phyloP scores from a whole-genome alignment of 2,329 filamentous ascomycete genomes.

The Botrytis hyacinthi region DNA sequence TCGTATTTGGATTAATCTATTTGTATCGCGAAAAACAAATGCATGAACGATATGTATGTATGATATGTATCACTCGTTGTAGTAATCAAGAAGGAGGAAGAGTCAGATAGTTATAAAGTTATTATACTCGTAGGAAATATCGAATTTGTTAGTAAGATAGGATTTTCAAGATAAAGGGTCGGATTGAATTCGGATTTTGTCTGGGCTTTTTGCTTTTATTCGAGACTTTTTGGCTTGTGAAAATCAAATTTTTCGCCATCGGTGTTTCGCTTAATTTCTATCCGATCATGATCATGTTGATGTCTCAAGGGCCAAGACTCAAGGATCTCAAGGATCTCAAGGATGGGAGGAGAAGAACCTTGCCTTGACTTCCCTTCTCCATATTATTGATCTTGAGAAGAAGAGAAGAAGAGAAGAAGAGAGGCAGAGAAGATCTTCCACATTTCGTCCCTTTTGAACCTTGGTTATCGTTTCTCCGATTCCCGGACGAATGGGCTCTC shows the following conservation, averaged over 20 bases:
- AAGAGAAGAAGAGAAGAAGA: neutral
- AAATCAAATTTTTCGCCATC: conserved; percentile 9
- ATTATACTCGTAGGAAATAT: neutral
- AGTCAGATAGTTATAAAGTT: neutral
- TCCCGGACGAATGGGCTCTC: neutral
- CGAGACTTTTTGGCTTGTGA: conserved; percentile 17
- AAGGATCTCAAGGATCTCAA: no score
- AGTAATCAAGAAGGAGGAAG: neutral
- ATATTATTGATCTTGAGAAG: neutral
- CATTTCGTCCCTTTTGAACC: neutral
- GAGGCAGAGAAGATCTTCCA: neutral
- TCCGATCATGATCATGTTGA: neutral
- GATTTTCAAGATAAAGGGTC: conserved; percentile 2
- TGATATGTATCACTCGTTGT: neutral
- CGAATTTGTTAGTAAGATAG: neutral
- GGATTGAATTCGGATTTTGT: neutral
- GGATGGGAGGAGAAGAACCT: no score
- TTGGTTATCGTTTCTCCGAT: neutral
- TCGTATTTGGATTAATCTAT: neutral
- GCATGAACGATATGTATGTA: neutral
- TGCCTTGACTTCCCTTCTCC: neutral
- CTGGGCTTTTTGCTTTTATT: neutral
- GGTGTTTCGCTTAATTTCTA: neutral
- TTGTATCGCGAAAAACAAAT: neutral
- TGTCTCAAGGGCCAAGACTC: no score